Conservation (phyloP, 139 green algal species). For the Chlorella sorokiniana region DNA sequence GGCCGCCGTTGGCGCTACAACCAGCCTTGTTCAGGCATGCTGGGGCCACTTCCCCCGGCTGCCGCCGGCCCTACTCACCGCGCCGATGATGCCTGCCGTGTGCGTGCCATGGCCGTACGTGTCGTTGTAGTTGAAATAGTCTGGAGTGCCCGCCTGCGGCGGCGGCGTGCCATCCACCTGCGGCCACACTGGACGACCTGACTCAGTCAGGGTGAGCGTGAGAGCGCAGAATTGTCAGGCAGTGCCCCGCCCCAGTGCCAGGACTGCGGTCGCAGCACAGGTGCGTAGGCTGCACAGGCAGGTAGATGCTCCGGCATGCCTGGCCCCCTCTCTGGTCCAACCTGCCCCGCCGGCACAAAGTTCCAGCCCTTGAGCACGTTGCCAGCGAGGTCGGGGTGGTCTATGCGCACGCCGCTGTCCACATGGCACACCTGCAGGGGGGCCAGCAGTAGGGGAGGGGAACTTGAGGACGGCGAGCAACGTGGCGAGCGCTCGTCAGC, state of each 20-base stretch:
- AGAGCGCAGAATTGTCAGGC: neutral
- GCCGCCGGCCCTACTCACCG: constrained; percentile 41
- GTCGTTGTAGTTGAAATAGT: constrained; percentile 38
- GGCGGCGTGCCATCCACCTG: constrained; percentile 13
- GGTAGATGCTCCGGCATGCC: neutral
- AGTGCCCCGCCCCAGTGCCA: neutral
- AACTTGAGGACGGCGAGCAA: neutral
- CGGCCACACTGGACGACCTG: neutral
- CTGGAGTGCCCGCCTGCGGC: neutral
- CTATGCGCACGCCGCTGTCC: constrained; percentile 27
- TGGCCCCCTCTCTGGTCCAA: too few relatives aligned
- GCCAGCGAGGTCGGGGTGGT: constrained; percentile 24
- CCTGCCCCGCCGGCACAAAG: constrained; percentile 24
- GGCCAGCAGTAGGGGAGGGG: too few relatives aligned
- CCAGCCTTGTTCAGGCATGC: too few relatives aligned
- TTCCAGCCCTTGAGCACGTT: constrained; percentile 32
- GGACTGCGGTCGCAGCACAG: neutral
- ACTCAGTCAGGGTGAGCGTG: neutral
- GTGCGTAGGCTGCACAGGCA: neutral
- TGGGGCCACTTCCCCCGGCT: too few relatives aligned
- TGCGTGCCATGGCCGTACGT: constrained; percentile 52
- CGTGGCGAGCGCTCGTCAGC: neutral
- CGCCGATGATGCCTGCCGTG: constrained; percentile 57
- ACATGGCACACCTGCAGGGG: constrained; percentile 22
- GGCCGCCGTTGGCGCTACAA: too few relatives aligned